These are phyloP conservation scores for Combretum micranthum DNA, from an alignment of 345 rosid species.

Conservation along the genomic window DNA sequence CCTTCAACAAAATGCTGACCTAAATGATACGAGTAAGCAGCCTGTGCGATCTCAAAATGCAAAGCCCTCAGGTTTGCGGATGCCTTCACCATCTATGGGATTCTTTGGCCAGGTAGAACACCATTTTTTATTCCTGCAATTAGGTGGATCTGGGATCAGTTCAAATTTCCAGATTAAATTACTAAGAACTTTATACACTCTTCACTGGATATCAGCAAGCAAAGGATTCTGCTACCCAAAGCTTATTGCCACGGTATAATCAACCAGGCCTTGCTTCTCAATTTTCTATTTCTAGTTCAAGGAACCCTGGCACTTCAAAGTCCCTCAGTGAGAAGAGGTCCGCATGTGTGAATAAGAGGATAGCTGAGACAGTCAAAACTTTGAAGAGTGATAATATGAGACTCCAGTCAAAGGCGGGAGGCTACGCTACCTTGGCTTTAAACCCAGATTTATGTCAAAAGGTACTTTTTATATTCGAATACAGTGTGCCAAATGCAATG, in stretches of 20 bases:
- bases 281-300: constrained; percentile 24
- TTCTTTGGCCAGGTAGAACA: constrained; percentile 67
- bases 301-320: constrained; percentile 22
- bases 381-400: constrained; percentile 15
- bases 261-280: constrained; percentile 22
- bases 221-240: constrained; percentile 34
- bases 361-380: constrained; percentile 13
- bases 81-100: constrained; percentile 85
- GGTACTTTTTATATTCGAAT: not conserved
- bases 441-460: constrained; percentile 21
- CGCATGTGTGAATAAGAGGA: constrained; percentile 17
- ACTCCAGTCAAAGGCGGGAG: constrained; percentile 13
- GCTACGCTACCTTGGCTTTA: constrained; percentile 17
- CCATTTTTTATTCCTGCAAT: not conserved
- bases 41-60: constrained; percentile 24
- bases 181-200: constrained; percentile 2
- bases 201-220: constrained; percentile 43
- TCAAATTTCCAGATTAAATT: no score
- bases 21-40: constrained; percentile 19
- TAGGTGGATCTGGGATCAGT: no score
- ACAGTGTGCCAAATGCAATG: constrained; percentile 14
- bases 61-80: constrained; percentile 81
- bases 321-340: constrained; percentile 23
- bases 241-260: constrained; percentile 24
- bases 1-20: constrained; percentile 24